Evolutionary conservation across 2,329 filamentous ascomycete species (phyloP), one percentile per base, ranked within the genome.

Genomic region (Chalaropsis thielavioides): DNA sequence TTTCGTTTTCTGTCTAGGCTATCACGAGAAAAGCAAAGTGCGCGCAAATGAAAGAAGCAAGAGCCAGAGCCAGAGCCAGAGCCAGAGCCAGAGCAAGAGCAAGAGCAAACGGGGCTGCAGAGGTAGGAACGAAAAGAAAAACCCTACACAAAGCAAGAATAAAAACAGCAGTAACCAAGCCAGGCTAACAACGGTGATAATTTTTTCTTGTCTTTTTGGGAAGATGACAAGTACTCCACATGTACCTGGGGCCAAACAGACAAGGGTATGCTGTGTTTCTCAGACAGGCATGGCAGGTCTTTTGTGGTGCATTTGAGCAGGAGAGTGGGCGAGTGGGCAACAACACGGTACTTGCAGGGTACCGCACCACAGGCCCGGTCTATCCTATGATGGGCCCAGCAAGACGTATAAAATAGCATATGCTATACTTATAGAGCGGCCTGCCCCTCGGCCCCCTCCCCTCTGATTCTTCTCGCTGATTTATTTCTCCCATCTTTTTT

Each of bases 321-420:
- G 31, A 62, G 41, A 46, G 35, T 61, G 59, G 19, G 59, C 43
- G 24, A 40, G 19, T 43, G 43, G 40, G 31, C 24, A 54, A 22
- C 8, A 38, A 22, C 19, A n/a, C 35, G 58, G 65, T 67, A 67
- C 65, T 67, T 67, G 22, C 40, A 51, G 43, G 56, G 62, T 67
- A 67, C 65, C 35, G 56, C 27, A 31, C 31, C 22, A 56, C 38
- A 51, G 62, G 49, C 64, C 49, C 31, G 64, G 60, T 41, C 38
- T 22, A 2, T 43, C 44, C 58, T 49, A 31, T 62, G 40, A 63
- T 54, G 40, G 56, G 49, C 62, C 62, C 41, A 62, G 62, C 56
- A 66, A 66, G 74, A 74, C 76, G 75, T 77, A 77, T 77, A 77
- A 76, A 76, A 77, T 74, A 76, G 75, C 73, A 76, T 71, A 73